Conservation (phyloP, 1,139 yeast species). For the Scheffersomyces illinoinensis region DNA sequence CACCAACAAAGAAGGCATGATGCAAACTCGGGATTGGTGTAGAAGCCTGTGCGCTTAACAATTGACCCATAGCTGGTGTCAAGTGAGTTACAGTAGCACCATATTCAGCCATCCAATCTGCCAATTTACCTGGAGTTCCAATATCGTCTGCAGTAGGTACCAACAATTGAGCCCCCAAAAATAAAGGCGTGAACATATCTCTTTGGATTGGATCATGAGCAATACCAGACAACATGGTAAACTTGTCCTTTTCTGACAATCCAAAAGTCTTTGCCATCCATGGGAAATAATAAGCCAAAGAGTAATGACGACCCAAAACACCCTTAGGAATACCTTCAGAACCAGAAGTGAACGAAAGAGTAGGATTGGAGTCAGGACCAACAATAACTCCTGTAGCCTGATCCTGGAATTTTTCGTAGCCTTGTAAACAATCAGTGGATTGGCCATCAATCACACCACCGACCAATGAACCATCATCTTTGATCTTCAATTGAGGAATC, state of each 20-base stretch:
- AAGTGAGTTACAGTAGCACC: constrained; percentile 95
- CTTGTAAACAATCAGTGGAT: constrained; percentile 50
- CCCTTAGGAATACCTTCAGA: constrained; percentile 99
- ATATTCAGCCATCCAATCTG: constrained; percentile 93
- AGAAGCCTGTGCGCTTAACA: constrained; percentile 93
- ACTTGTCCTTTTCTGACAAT: constrained; percentile 75
- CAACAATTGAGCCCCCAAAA: constrained; percentile 87
- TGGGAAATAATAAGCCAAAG: constrained; percentile 94
- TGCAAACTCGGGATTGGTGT: constrained; percentile 83
- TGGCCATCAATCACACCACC: constrained; percentile 51
- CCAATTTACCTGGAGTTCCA: constrained; percentile 96
- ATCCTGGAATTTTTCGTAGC: constrained; percentile 47
- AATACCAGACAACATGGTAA: constrained; percentile 97
- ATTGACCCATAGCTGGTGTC: constrained; percentile 99
- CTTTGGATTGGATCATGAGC: constrained; percentile 99
- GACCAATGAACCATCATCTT: constrained; percentile 70
- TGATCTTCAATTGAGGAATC: constrained; percentile 74
- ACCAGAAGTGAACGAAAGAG: constrained; percentile 96
- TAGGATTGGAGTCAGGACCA: constrained; percentile 97
- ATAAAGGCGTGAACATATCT: constrained; percentile 97
- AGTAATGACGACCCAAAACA: constrained; percentile 95
- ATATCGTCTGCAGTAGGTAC: constrained; percentile 97
- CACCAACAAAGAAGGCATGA: constrained; percentile 98
- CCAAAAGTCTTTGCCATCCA: constrained; percentile 94
- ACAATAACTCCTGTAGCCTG: constrained; percentile 84